Evolutionary conservation across 2,329 filamentous ascomycete species (phyloP).

Genomic region (Claviceps arundinis): DNA sequence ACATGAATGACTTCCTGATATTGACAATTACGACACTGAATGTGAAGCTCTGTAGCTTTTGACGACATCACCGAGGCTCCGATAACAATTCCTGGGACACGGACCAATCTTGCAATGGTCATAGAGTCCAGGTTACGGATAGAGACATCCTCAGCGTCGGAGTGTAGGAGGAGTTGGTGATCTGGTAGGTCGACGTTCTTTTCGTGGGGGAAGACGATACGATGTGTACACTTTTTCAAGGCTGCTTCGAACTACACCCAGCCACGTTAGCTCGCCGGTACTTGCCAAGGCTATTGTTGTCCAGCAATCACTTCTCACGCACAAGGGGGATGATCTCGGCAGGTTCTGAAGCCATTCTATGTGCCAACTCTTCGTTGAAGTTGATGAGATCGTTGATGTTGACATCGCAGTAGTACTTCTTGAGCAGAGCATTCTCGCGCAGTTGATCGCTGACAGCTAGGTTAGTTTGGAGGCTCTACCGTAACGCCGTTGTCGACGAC

Average conservation of each 20-base stretch:
- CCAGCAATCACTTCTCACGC: constrained; percentile 17
- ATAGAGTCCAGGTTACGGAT: constrained; percentile 90
- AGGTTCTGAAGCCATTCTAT: constrained; percentile 78
- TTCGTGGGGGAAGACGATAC: constrained; percentile 77
- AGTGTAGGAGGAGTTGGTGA: constrained; percentile 91
- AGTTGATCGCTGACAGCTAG: constrained; percentile 66
- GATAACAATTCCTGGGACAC: constrained; percentile 95
- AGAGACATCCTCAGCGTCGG: constrained; percentile 76
- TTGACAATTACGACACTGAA: constrained; percentile 80
- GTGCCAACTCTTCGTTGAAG: constrained; percentile 89
- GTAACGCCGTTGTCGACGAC: background rate
- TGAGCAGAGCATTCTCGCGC: constrained; percentile 83
- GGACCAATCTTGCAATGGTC: constrained; percentile 86
- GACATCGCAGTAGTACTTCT: constrained; percentile 92
- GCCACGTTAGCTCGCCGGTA: background rate
- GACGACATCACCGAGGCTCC: constrained; percentile 93
- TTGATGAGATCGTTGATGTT: constrained; percentile 92
- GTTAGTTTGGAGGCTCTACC: constrained; percentile 6
- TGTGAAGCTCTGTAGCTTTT: constrained; percentile 75
- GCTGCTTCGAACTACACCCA: constrained; percentile 69
- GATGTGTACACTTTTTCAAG: constrained; percentile 79
- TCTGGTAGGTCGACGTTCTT: constrained; percentile 59
- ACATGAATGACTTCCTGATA: constrained; percentile 59
- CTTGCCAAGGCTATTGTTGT: too few relatives aligned
- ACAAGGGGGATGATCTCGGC: constrained; percentile 87